Evolutionary conservation across 345 rosid genomes (phyloP), one percentile per base, ranked within the genome.

Genomic region (Euphorbia pulcherrima): DNA sequence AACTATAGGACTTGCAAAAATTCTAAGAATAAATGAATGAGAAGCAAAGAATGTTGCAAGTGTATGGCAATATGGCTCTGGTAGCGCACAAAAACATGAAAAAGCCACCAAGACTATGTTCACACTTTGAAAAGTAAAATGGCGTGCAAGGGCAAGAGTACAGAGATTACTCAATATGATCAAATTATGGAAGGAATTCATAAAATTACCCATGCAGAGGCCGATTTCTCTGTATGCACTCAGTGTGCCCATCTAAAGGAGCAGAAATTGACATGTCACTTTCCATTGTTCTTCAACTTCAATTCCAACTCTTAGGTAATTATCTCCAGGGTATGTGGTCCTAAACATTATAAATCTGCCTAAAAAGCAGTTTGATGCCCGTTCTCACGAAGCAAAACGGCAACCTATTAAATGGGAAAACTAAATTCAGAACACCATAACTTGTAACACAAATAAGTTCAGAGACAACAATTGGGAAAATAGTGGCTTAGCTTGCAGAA

Each of bases 131-230:
- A 12, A 62, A 62, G 27, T 17, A 51, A 59, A 9, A 52, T 17
- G 28, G 37, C 67, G 21, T n/a, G 26, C 70, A 26, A 21, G 16
- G 57, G 57, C 23, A 58, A 29, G 26, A 54, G 17, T 28, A 48
- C 39, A n/a, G 33, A 56, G 26, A 64, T 27, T 48, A 30, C 6
- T 57, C 3, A 56, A 6, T n/a, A 18, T 12, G 29, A 9, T n/a
- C 28, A 18, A 0, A 53, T 47, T 50, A 47, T 27, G 30, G 6
- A 68, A 61, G 35, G 29, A 18, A 54, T 68, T 53, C n/a, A 60
- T 37, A 37, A 44, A 63, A 60, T 80, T 87, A 93, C 97, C 99
- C 99, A 30, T 87, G 94, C 62, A 74, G 73, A 67, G 84, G 75
- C 72, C 87, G 90, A 21, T 74, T 56, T 83, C 79, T 86, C 47